phyloP scores from a whole-genome alignment of 306 rosid species.

The Fragaria vesca region DNA sequence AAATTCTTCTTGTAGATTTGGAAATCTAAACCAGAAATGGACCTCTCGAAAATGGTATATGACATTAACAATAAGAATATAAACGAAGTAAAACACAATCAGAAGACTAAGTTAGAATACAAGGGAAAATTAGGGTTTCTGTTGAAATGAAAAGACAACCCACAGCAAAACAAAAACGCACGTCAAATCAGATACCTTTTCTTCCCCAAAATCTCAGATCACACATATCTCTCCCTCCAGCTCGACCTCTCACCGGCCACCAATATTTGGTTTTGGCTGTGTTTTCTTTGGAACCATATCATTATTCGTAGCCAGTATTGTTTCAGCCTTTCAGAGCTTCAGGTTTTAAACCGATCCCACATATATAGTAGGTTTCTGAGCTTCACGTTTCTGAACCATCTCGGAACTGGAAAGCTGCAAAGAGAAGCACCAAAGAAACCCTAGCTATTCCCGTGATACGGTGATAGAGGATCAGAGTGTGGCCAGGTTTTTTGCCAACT shows the following conservation, averaged over 20 bases:
- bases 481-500: background rate
- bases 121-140: background rate
- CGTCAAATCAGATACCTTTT: constrained; percentile 36
- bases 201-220: background rate
- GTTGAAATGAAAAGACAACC: background rate
- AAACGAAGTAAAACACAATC: background rate
- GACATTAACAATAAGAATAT: background rate
- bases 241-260: background rate
- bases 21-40: background rate
- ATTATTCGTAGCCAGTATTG: background rate
- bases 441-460: background rate
- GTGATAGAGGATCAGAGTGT: background rate
- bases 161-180: background rate
- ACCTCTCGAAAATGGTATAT: background rate
- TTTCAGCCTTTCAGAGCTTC: too few relatives aligned
- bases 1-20: background rate
- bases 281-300: background rate
- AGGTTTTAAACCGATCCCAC: background rate
- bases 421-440: background rate
- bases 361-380: background rate
- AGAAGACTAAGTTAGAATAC: background rate
- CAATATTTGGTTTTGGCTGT: background rate
- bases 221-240: constrained; percentile 1
- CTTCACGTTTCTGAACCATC: background rate
- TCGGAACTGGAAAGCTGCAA: background rate